Conservation (phyloP, 1,139 yeast genomes). For the Zygoascus meyerae region DNA sequence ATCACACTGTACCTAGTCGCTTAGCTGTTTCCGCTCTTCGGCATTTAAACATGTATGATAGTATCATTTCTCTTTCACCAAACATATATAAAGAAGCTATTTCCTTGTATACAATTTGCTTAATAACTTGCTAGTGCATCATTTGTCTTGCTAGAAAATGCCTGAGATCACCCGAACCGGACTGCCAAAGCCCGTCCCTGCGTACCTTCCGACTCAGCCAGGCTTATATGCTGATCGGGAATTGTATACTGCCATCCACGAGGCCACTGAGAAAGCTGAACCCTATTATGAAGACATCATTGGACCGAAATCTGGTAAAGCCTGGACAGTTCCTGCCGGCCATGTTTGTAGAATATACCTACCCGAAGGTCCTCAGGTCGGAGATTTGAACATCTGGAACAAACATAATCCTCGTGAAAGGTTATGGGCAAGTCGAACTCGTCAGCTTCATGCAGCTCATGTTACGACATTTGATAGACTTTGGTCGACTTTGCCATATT, state of each 20-base stretch:
- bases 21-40: too few relatives aligned
- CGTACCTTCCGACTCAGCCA: conserved; percentile 49
- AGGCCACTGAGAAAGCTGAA: conserved; percentile 39
- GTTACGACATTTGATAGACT: conserved; percentile 56
- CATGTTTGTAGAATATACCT: conserved; percentile 54
- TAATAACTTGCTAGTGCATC: not conserved
- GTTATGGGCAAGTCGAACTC: conserved; percentile 64
- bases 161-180: conserved; percentile 7
- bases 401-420: conserved; percentile 55
- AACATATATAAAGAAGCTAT: not conserved
- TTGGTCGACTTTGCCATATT: conserved; percentile 59
- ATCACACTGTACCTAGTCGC: too few relatives aligned
- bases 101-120: not conserved
- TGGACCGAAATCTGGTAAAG: conserved; percentile 52
- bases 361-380: conserved; percentile 66
- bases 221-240: conserved; percentile 45
- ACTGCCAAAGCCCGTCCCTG: conserved; percentile 42
- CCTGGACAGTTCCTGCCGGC: conserved; percentile 57
- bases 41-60: too few relatives aligned
- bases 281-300: conserved; percentile 39
- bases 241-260: conserved; percentile 44
- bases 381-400: conserved; percentile 63
- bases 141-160: not conserved
- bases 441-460: conserved; percentile 64
- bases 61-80: not conserved